Evolutionary conservation across 2,329 filamentous ascomycete genomes (phyloP).

Genomic region (Exophiala aquamarina): DNA sequence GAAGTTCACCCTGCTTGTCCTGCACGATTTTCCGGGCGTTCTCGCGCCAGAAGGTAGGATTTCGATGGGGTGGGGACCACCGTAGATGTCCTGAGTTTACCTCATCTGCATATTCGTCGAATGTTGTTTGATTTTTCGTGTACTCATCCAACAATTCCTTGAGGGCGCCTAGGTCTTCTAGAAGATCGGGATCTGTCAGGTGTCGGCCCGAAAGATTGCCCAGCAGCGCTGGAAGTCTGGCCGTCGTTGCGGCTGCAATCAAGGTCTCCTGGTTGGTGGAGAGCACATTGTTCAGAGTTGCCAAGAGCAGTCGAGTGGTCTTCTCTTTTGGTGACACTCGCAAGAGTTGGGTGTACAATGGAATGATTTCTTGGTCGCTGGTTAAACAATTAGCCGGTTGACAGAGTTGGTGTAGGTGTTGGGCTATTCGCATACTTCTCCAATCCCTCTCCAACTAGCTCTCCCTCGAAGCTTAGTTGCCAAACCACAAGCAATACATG

Average conservation of each 20-base stretch:
- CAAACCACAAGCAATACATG: conserved; percentile 90
- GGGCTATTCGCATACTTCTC: conserved; percentile 66
- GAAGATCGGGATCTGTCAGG: conserved; percentile 49
- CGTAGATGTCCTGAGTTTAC: conserved; percentile 82
- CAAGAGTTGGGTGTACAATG: conserved; percentile 88
- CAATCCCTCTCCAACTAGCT: conserved; percentile 71
- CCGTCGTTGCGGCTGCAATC: conserved; percentile 82
- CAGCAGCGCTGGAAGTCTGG: conserved; percentile 69
- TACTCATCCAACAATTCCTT: conserved; percentile 81
- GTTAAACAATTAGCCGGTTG: conserved; percentile 25
- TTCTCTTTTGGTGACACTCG: conserved; percentile 96
- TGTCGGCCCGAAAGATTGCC: conserved; percentile 56
- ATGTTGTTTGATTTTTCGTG: conserved; percentile 66
- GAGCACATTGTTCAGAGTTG: conserved; percentile 85
- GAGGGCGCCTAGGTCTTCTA: conserved; percentile 49
- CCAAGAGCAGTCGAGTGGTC: conserved; percentile 86
- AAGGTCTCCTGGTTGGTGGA: conserved; percentile 66
- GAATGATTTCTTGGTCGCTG: conserved; percentile 89
- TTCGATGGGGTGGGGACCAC: conserved; percentile 90
- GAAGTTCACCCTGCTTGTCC: conserved; percentile 73
- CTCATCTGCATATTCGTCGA: conserved; percentile 74
- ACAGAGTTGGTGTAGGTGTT: background rate
- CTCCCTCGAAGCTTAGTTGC: conserved; percentile 90
- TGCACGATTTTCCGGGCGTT: conserved; percentile 87
- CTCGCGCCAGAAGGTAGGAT: conserved; percentile 84